Conservation (phyloP, 2,329 filamentous ascomycete genomes). For the Ascochyta lentis region DNA sequence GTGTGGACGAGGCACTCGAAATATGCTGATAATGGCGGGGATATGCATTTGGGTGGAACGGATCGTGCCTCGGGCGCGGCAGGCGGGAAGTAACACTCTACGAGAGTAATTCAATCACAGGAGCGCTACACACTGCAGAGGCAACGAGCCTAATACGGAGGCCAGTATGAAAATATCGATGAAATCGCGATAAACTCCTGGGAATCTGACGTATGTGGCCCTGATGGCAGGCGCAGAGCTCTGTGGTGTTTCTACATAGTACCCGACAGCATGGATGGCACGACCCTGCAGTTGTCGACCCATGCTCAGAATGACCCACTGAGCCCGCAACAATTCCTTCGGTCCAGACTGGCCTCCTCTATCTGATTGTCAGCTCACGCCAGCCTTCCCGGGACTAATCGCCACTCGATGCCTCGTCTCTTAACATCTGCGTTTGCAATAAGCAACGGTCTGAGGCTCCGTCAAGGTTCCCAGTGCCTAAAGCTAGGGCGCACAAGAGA, state of each 20-base stretch:
- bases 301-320: background rate
- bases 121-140: background rate
- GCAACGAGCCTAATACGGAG: background rate
- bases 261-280: constrained; percentile 4
- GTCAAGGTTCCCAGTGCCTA: background rate
- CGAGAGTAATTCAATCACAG: background rate
- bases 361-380: constrained; percentile 1
- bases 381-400: background rate
- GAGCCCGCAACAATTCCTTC: background rate
- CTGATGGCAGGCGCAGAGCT: background rate
- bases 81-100: background rate
- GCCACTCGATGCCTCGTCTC: background rate
- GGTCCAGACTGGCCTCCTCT: constrained; percentile 2
- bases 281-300: constrained; percentile 8
- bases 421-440: background rate
- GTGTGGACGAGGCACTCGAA: background rate
- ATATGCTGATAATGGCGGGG: background rate
- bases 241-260: background rate
- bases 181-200: background rate
- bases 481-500: background rate
- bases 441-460: background rate
- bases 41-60: background rate
- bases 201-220: constrained; percentile 6
- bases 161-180: background rate
- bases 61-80: background rate